Percentiles rank a stretch among this genome's conserved stretches.
phyloP scores from a whole-genome alignment of 2,329 filamentous ascomycete genomes.

The Penicillium expansum region DNA sequence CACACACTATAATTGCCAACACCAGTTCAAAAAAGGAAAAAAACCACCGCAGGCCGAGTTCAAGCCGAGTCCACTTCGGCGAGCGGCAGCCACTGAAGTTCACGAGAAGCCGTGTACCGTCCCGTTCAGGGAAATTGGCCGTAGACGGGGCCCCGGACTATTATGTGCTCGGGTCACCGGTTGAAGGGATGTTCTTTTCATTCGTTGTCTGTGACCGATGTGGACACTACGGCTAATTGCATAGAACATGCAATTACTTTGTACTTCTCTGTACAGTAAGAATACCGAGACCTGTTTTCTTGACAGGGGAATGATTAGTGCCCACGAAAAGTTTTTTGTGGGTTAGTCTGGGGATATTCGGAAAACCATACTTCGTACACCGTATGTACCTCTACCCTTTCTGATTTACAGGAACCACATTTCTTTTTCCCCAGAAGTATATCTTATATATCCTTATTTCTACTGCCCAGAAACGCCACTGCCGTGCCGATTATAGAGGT shows the following conservation, averaged over 20 bases:
- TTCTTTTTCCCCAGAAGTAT: background rate
- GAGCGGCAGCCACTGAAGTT: conserved; percentile 9
- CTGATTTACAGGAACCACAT: background rate
- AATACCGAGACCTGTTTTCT: background rate
- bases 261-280: background rate
- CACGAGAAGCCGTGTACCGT: conserved; percentile 3
- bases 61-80: conserved; percentile 19
- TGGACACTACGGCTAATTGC: conserved; percentile 15
- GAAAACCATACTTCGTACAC: background rate
- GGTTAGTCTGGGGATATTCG: conserved; percentile 5
- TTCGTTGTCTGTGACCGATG: conserved; percentile 1
- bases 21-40: background rate
- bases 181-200: background rate
- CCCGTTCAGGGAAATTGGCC: conserved; percentile 20
- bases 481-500: conserved; percentile 2
- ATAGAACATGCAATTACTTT: background rate
- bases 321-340: background rate
- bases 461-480: background rate
- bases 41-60: conserved; percentile 3
- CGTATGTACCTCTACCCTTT: too few species aligned
- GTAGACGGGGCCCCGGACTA: conserved; percentile 22
- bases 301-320: conserved; percentile 1
- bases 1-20: background rate
- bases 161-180: background rate
- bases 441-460: background rate